Percentiles rank a stretch among this genome's conserved stretches.
These are phyloP conservation scores for Neurospora sp. DNA, from an alignment of 495 filamentous ascomycete species.

Conservation along the genomic window DNA sequence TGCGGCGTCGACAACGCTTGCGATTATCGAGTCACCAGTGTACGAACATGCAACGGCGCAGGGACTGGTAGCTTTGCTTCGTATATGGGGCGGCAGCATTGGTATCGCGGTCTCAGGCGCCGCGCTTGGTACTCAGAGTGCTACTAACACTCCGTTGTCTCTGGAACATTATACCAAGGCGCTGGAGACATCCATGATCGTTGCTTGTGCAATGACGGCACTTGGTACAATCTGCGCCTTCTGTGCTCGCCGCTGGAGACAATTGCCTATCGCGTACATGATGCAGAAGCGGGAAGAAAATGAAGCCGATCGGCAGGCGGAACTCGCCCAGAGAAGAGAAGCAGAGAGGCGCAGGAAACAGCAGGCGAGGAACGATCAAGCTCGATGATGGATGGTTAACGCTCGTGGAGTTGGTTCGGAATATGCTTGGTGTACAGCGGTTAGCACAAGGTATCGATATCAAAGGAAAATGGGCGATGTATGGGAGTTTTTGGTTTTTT, in stretches of 20 bases:
- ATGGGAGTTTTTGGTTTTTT: background rate
- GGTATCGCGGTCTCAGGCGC: constrained; percentile 42
- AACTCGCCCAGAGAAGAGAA: background rate
- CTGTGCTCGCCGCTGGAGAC: constrained; percentile 21
- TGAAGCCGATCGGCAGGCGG: constrained; percentile 4
- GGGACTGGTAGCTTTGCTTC: constrained; percentile 41
- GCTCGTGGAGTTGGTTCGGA: background rate
- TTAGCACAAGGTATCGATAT: background rate
- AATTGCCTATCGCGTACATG: constrained; percentile 14
- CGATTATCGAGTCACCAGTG: constrained; percentile 21
- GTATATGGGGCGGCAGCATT: constrained; percentile 42
- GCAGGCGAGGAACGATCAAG: background rate
- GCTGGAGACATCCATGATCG: constrained; percentile 30
- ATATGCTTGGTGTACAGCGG: background rate
- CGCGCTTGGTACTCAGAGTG: constrained; percentile 19
- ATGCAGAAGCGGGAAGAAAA: constrained; percentile 12
- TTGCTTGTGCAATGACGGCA: constrained; percentile 25
- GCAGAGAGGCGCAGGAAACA: background rate
- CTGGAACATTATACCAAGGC: constrained; percentile 27
- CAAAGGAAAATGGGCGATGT: background rate
- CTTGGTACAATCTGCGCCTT: constrained; percentile 20
- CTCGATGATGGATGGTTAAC: background rate
- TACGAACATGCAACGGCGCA: constrained; percentile 38
- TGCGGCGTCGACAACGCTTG: constrained; percentile 27
- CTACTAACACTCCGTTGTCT: background rate